phyloP scores from a whole-genome alignment of 1,284 basidiomycete species.

The Serendipita sp. region DNA sequence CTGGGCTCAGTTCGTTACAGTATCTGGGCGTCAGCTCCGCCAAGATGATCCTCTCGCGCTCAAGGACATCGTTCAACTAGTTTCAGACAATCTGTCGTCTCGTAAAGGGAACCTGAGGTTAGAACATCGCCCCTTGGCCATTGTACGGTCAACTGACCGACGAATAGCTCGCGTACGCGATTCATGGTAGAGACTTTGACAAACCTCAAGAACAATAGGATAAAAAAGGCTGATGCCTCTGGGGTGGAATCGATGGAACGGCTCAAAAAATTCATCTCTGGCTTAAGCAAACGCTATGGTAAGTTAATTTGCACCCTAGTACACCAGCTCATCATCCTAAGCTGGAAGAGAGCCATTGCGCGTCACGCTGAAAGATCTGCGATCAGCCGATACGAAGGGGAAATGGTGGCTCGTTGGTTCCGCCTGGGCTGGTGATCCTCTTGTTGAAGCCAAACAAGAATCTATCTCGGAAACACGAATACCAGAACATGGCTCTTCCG shows the following conservation, averaged over 20 bases:
- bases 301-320: constrained; percentile 11
- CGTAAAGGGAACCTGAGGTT: constrained; percentile 94
- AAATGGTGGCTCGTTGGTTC: constrained; percentile 99
- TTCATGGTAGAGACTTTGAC: constrained; percentile 90
- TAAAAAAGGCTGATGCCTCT: constrained; percentile 42
- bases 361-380: constrained; percentile 73
- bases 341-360: constrained; percentile 64
- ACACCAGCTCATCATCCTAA: not conserved
- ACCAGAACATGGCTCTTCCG: constrained; percentile 21
- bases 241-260: constrained; percentile 60
- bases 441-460: constrained; percentile 48
- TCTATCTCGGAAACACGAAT: constrained; percentile 18
- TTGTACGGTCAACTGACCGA: constrained; percentile 6
- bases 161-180: constrained; percentile 58
- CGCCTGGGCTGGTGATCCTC: constrained; percentile 86
- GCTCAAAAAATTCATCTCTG: constrained; percentile 73
- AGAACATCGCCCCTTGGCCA: constrained; percentile 14
- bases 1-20: constrained; percentile 26
- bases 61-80: constrained; percentile 69
- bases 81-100: constrained; percentile 75
- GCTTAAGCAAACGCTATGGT: constrained; percentile 58
- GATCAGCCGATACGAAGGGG: constrained; percentile 71
- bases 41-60: constrained; percentile 82
- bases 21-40: constrained; percentile 76
- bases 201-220: constrained; percentile 83